These are phyloP conservation scores for Solidago caesia DNA, from an alignment of 129 eudicot genomes.

Conservation along the genomic window DNA sequence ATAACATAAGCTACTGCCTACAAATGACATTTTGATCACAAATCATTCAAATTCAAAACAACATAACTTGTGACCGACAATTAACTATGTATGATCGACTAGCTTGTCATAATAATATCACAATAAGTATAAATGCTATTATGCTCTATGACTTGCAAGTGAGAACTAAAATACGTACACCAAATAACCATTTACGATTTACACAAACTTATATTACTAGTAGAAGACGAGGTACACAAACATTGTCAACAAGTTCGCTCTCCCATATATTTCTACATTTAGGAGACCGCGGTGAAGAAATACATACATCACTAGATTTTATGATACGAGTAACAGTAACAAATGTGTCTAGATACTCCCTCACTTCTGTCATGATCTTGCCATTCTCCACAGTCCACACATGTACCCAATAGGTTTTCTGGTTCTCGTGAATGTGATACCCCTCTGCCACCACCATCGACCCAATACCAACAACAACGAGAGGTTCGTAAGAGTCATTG, in stretches of 20 bases:
- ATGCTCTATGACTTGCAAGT: no score
- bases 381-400: constrained; percentile 45
- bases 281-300: neutral
- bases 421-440: constrained; percentile 14
- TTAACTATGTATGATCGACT: no score
- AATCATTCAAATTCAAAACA: no score
- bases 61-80: no score
- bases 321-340: constrained; percentile 29
- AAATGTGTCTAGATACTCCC: constrained; percentile 43
- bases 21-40: no score
- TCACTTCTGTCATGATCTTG: constrained; percentile 37
- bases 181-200: neutral
- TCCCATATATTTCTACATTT: constrained; percentile 37
- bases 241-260: constrained; percentile 34
- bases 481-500: constrained; percentile 31
- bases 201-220: constrained; percentile 28
- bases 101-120: no score
- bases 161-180: no score
- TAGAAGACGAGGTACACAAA: constrained; percentile 40
- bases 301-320: neutral
- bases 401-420: constrained; percentile 42
- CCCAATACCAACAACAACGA: constrained; percentile 36
- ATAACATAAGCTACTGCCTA: no score
- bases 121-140: no score
- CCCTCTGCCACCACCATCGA: constrained; percentile 42